These are phyloP conservation scores for Phytophthora uliginosa DNA, from an alignment of 352 stramenopile genomes.

Conservation along the genomic window DNA sequence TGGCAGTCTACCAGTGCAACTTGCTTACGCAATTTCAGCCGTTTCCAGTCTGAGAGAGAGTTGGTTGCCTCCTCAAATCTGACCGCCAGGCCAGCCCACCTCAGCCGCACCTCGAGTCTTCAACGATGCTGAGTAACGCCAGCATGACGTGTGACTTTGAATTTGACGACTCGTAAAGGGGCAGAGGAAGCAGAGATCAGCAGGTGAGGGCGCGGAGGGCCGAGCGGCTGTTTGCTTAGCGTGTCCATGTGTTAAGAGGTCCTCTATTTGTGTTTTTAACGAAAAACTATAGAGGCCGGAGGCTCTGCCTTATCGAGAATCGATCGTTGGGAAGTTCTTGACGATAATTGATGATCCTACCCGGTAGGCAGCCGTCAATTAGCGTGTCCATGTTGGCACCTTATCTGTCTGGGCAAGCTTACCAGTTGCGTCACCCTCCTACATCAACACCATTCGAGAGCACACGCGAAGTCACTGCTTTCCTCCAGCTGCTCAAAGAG, in stretches of 20 bases:
- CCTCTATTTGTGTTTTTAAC: too few relatives aligned
- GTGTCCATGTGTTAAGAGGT: too few relatives aligned
- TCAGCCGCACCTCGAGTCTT: background rate
- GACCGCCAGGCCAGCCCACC: background rate
- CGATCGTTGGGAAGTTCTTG: too few relatives aligned
- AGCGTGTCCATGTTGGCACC: background rate
- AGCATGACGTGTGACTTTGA: background rate
- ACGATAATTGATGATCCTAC: too few relatives aligned
- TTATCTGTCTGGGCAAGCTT: background rate
- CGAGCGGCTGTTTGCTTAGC: background rate
- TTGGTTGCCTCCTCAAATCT: background rate
- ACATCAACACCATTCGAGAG: background rate
- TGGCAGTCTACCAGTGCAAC: background rate
- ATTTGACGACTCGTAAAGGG: background rate
- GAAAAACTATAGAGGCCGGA: too few relatives aligned
- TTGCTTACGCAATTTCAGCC: background rate
- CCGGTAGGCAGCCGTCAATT: background rate
- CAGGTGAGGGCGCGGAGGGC: background rate
- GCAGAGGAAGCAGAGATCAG: conserved; percentile 1
- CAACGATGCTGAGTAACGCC: background rate
- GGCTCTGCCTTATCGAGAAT: too few relatives aligned
- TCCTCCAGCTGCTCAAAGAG: too few relatives aligned
- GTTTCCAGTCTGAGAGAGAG: background rate
- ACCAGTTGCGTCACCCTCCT: background rate
- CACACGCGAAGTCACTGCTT: background rate